Base-by-base conservation (phyloP, 1,284 basidiomycete genomes). In the Trametes sp. region DNA sequence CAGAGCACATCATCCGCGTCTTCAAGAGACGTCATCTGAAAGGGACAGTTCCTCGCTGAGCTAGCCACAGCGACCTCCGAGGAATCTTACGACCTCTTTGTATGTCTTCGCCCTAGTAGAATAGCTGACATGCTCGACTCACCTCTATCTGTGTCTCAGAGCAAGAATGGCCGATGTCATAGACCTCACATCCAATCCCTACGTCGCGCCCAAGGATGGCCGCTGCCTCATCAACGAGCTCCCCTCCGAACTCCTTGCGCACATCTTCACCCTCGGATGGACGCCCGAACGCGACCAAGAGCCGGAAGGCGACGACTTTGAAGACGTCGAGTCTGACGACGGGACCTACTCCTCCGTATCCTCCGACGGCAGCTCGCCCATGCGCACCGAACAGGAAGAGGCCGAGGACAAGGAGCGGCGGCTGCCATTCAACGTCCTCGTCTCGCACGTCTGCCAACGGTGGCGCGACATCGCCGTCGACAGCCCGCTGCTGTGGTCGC, bases 241-340 rank as follows among this genome's bases (percentile, higher is more conserved):
- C 6, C 87, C 87, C 4, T 78, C 82, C 21, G 87, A 89, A 69
- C 75, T 89, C 7, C 79, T 89, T 24, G 80, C 81, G 0, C 77
- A 86, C 62, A 86, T 89, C 46, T 89, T 89, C 70, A 70, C 76
- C 23, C 68, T 85, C 19, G 87, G 87, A 13, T 76, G 77, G 54
- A 75, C 78, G 26, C 72, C 76, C 3, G 75, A 78, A 9, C 63
- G 66, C 54, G 66, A 67, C 56, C 38, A 63, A 1, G 61, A 65
- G 71, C 71, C 41, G 68, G 67, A 63, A 1, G 61, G 64, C 23
- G 70, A 73, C 38, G 68, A 69, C 36, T 68, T 71, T 16, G 73
- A 75, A 8, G 75, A 77, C 28, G 73, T 72, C 16, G 72, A 69
- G 2, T 71, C 75, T 7, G 71, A 74, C 26, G 68, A 76, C 28